Percentiles rank a stretch among this genome's conserved stretches.
Conservation (phyloP, 495 filamentous ascomycete species). For the Parmelia sp. region DNA sequence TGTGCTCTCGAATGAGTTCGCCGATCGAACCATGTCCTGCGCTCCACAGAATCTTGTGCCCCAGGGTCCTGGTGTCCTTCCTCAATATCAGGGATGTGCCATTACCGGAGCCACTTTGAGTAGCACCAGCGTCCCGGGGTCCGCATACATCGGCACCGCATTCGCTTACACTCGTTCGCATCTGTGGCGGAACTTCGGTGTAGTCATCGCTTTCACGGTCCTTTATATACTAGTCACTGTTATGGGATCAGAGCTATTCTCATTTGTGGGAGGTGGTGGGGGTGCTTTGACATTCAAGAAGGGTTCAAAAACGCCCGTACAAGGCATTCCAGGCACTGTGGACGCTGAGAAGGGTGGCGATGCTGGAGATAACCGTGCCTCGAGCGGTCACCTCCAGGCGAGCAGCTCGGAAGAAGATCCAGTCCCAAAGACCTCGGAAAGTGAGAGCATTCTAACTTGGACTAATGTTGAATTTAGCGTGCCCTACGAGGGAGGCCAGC, state of each 20-base stretch:
- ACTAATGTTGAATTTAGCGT: constrained; percentile 65
- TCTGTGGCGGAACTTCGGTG: constrained; percentile 77
- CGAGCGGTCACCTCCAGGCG: constrained; percentile 40
- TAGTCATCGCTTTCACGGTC: constrained; percentile 62
- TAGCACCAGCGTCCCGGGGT: constrained; percentile 46
- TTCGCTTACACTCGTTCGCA: constrained; percentile 58
- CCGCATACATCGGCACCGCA: constrained; percentile 49
- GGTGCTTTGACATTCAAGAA: constrained; percentile 65
- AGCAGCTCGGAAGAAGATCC: constrained; percentile 37
- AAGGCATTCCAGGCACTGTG: constrained; percentile 36
- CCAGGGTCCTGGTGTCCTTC: constrained; percentile 44
- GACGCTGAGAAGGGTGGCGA: constrained; percentile 42
- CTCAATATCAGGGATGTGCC: constrained; percentile 56
- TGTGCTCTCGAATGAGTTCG: constrained; percentile 61
- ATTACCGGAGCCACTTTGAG: constrained; percentile 49
- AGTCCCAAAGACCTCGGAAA: constrained; percentile 52
- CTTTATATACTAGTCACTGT: constrained; percentile 65
- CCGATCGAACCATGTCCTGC: constrained; percentile 52
- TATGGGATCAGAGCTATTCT: constrained; percentile 49
- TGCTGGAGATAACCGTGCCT: constrained; percentile 35
- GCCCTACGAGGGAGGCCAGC: constrained; percentile 61
- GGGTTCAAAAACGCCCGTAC: constrained; percentile 47
- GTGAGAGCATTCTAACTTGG: constrained; percentile 71
- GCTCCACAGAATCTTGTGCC: constrained; percentile 50
- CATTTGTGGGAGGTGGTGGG: constrained; percentile 47